phyloP scores from a whole-genome alignment of 441 rosid genomes.

The Adansonia madagascariensis region DNA sequence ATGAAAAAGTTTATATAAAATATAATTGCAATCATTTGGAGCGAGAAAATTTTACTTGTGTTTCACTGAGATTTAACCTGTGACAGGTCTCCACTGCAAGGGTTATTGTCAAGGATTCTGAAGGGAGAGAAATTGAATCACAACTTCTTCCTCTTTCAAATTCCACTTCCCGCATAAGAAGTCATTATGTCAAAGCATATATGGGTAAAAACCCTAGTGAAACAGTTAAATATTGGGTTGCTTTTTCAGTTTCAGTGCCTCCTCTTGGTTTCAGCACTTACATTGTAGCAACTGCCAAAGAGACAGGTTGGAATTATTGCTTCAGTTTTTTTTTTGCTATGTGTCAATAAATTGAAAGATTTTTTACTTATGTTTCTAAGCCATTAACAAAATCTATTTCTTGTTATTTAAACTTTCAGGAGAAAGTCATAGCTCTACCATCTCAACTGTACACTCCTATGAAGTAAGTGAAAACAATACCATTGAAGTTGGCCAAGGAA shows the following conservation, averaged over 20 bases:
- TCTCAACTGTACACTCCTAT: constrained; percentile 41
- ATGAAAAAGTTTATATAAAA: not conserved
- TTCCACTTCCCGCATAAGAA: constrained; percentile 49
- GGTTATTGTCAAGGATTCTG: constrained; percentile 57
- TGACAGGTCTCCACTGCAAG: constrained; percentile 55
- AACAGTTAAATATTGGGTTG: constrained; percentile 56
- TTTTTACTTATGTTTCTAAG: constrained; percentile 5
- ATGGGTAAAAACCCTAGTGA: constrained; percentile 52
- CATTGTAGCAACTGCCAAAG: constrained; percentile 55
- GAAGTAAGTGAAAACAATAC: constrained; percentile 38
- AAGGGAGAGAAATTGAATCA: constrained; percentile 59
- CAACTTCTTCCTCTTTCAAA: constrained; percentile 67
- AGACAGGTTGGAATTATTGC: constrained; percentile 49
- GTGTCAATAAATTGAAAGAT: constrained; percentile 21
- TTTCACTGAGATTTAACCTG: constrained; percentile 22
- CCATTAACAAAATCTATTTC: constrained; percentile 30
- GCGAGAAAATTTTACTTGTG: not conserved
- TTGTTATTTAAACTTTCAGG: constrained; percentile 18
- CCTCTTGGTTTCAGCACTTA: constrained; percentile 76
- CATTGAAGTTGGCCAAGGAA: constrained; percentile 61
- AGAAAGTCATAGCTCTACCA: constrained; percentile 45
- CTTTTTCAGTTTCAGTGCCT: constrained; percentile 69
- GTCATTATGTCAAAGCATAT: constrained; percentile 57
- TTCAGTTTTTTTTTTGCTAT: not conserved
- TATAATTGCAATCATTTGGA: not conserved